A percentile compares a stretch with the other conserved stretches of the same genome.
Evolutionary conservation across 177 flowering plant species (phyloP).

Genomic region (Vitis hybrid): DNA sequence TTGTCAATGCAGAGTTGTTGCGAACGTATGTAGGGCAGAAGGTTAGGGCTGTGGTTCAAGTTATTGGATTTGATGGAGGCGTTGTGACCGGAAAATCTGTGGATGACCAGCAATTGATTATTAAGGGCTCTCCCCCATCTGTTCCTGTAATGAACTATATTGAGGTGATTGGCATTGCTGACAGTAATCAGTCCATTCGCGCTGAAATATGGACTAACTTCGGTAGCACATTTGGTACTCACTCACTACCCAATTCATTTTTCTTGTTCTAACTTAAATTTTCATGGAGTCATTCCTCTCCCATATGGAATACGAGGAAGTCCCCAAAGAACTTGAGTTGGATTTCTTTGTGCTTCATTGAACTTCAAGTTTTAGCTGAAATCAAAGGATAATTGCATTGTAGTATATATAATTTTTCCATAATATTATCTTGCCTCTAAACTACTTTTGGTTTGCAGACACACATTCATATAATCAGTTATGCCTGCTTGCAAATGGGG

Average conservation of each 20-base stretch:
- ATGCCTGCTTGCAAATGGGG: slow-evolving; percentile 60
- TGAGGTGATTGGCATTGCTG: slow-evolving; percentile 59
- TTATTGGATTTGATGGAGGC: slow-evolving; percentile 56
- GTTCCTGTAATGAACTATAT: slow-evolving; percentile 54
- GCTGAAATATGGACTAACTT: slow-evolving; percentile 68
- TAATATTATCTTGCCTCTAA: background rate
- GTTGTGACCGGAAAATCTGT: slow-evolving; percentile 65
- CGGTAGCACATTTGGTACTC: slow-evolving; percentile 55
- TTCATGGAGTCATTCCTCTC: too few species aligned
- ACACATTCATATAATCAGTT: slow-evolving; percentile 36
- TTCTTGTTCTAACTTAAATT: too few species aligned
- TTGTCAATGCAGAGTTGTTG: slow-evolving; percentile 78
- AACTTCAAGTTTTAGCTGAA: too few species aligned
- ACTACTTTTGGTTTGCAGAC: slow-evolving; percentile 24
- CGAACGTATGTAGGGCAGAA: slow-evolving; percentile 59
- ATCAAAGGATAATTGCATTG: too few species aligned
- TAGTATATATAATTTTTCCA: too few species aligned
- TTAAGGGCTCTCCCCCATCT: slow-evolving; percentile 57
- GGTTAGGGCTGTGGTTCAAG: slow-evolving; percentile 82
- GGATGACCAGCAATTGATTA: slow-evolving; percentile 63
- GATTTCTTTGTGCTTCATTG: too few species aligned
- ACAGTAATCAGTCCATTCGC: slow-evolving; percentile 52
- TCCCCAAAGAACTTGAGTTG: too few species aligned
- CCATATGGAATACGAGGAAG: too few species aligned
- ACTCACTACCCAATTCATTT: too few species aligned